phyloP scores from a whole-genome alignment of 331 rosid genomes.

The Stylosanthes scabra region DNA sequence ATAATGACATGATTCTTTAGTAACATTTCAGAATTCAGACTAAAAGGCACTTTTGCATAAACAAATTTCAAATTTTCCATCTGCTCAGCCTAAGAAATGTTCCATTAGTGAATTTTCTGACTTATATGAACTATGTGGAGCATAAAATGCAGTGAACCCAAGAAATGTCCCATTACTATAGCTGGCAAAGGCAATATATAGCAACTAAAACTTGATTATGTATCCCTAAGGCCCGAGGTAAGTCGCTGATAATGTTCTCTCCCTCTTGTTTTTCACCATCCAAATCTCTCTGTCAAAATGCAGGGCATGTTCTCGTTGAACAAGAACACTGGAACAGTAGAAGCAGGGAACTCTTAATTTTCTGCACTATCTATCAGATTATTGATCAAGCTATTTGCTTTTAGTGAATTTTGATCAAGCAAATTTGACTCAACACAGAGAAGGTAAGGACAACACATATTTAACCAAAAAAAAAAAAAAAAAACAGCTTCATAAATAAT shows the following conservation, averaged over 20 bases:
- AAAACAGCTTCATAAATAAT: background rate
- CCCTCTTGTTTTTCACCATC: background rate
- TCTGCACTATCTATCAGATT: background rate
- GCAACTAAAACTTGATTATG: background rate
- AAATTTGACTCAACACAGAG: background rate
- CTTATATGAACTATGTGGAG: background rate
- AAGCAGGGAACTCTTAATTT: background rate
- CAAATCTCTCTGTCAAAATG: background rate
- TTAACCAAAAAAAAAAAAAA: background rate
- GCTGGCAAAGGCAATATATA: background rate
- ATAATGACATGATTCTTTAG: background rate
- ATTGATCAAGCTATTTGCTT: background rate
- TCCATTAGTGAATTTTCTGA: background rate
- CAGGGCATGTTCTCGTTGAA: background rate
- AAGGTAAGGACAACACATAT: background rate
- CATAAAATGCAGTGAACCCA: background rate
- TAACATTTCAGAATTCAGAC: background rate
- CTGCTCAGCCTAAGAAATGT: background rate
- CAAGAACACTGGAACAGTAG: background rate
- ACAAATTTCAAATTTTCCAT: background rate
- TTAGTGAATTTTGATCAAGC: background rate
- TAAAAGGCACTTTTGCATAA: background rate
- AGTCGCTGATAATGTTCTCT: background rate
- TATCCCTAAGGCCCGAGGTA: background rate
- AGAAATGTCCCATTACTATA: background rate